Base-by-base conservation (phyloP, 768 basidiomycete genomes). In the Mycena polygramma region DNA sequence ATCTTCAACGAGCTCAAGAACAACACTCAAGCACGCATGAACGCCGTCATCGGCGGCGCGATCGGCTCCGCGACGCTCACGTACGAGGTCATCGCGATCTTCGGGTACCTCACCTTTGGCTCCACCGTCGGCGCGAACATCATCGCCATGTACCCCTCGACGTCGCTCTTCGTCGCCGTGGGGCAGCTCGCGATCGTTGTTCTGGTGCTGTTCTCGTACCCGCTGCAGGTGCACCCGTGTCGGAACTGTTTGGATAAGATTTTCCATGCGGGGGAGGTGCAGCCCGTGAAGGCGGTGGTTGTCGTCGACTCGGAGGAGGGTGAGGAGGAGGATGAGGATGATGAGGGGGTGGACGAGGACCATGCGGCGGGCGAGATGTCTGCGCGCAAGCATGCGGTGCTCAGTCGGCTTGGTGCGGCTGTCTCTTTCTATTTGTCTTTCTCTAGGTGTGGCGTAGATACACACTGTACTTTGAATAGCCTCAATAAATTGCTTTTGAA, bases 81-180 rank as follows among this genome's bases (percentile, higher is more conserved):
- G 11, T 99, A 99, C 78, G 95, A 97, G 79, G 79, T 96, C 59
- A 94, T 99, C 72, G 93, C 91, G 7, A 79, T 94, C 35, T 92
- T 96, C 74, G 96, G 96, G 0, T 98, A 98, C 78, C 83, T 98
- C 61, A 98, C 97, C 0, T 98, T 98, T 79, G 97, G 97, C 1
- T 91, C 91, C 57, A 93, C 89, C 78, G 94, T 98, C 72, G 92
- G 93, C 39, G 89, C 92, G 46, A 98, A 98, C 81, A 93, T 98
- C 75, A 94, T 98, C 73, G 95, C 94, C 26, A 98, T 97, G 94
- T 96, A 95, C 76, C 94, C 94, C 5, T 88, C 91, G 8, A 96
- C 94, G 0, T 96, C 96, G 45, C 81, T 97, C 49, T 95, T 98
- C 81, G 93, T 99, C 73, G 96, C 97, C 39, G 76, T 97, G 67